A percentile compares a stretch with the other conserved stretches of the same genome.
phyloP scores from a whole-genome alignment of 1,139 yeast genomes.

The Blastobotrys malaysiensis region DNA sequence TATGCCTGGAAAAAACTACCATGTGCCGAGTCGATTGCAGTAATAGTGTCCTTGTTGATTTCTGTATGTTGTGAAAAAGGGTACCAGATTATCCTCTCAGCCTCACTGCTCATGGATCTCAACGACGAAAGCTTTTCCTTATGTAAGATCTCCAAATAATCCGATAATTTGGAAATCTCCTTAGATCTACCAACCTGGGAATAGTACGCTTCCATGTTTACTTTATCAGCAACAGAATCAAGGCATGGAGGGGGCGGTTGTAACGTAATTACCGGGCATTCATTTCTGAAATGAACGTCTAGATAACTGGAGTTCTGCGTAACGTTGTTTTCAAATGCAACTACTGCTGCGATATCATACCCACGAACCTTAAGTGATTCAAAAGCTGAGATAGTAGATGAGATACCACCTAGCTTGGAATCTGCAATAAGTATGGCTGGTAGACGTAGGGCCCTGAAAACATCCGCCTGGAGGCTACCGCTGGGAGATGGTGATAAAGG shows the following conservation, averaged over 20 bases:
- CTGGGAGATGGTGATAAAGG: slow-evolving; percentile 27
- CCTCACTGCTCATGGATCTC: slow-evolving; percentile 42
- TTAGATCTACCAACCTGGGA: neutral
- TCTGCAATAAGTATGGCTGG: slow-evolving; percentile 27
- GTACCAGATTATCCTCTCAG: slow-evolving; percentile 26
- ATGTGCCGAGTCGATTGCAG: slow-evolving; percentile 27
- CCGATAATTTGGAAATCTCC: neutral
- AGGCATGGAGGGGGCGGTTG: neutral
- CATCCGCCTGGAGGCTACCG: slow-evolving; percentile 24
- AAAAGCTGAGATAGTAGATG: slow-evolving; percentile 26
- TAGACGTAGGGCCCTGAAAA: slow-evolving; percentile 25
- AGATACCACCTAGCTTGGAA: slow-evolving; percentile 26
- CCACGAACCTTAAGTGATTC: slow-evolving; percentile 26
- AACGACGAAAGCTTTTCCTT: neutral
- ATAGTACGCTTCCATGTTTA: slow-evolving; percentile 1
- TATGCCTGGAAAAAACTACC: neutral
- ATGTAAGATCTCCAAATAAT: neutral
- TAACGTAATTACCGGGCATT: slow-evolving; percentile 2
- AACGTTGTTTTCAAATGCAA: slow-evolving; percentile 20
- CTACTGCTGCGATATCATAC: slow-evolving; percentile 22
- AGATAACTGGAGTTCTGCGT: slow-evolving; percentile 24
- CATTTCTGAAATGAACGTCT: slow-evolving; percentile 16
- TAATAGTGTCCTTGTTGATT: slow-evolving; percentile 18
- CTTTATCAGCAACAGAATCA: neutral
- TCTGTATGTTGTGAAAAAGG: slow-evolving; percentile 29